Evolutionary conservation across 306 rosid species (phyloP).

Genomic region (Canavalia ensiformis): DNA sequence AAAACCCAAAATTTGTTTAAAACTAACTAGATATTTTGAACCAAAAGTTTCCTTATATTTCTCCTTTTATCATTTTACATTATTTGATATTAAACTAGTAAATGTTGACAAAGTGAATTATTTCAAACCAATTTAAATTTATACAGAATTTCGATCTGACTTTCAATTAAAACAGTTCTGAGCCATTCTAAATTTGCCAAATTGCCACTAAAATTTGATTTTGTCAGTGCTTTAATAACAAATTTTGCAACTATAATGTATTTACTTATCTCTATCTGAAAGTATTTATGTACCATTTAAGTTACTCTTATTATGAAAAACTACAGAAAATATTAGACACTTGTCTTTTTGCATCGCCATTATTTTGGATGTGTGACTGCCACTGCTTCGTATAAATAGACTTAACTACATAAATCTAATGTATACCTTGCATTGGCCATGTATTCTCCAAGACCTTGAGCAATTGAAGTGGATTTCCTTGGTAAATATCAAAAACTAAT

Average conservation of each 20-base stretch:
- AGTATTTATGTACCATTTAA: not conserved
- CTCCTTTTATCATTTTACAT: not conserved
- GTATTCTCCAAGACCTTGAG: not conserved
- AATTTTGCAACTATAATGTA: not conserved
- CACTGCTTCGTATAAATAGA: not conserved
- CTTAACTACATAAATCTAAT: not conserved
- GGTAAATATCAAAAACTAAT: not conserved
- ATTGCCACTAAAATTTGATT: slow-evolving; percentile 5
- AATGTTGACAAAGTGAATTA: not conserved
- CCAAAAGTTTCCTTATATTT: not conserved
- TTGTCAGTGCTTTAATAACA: not conserved
- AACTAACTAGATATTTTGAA: not conserved
- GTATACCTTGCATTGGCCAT: not conserved
- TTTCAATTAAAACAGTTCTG: not conserved
- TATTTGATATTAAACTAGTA: not conserved
- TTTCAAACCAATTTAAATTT: not conserved
- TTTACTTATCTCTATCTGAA: slow-evolving; percentile 14
- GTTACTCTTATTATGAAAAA: not conserved
- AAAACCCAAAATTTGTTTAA: not conserved
- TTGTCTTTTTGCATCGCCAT: not conserved
- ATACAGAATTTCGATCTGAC: not conserved
- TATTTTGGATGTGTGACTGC: not conserved
- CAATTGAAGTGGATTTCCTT: not conserved
- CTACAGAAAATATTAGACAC: not conserved
- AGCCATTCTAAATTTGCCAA: not conserved